A percentile compares a stretch with the other conserved stretches of the same genome.
Conservation (phyloP, 495 filamentous ascomycete species). For the Hypoxylon perforatum region DNA sequence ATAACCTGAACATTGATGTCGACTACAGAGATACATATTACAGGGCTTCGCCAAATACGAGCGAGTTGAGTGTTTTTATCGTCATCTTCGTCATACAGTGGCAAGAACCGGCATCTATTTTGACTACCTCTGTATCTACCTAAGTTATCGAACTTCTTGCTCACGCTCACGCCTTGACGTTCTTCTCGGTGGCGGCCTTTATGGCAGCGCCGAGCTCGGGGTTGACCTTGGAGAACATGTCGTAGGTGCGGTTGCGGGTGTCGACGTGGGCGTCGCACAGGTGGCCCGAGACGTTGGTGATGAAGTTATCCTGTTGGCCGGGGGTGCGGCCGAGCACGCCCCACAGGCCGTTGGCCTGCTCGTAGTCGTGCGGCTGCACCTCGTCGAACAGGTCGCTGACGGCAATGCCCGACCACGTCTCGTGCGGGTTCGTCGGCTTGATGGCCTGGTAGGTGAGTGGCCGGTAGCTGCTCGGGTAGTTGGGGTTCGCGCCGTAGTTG, state of each 20-base stretch:
- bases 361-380: conserved; percentile 70
- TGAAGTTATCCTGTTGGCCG: conserved; percentile 75
- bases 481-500: conserved; percentile 77
- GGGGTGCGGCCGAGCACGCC: conserved; percentile 69
- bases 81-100: too few species aligned
- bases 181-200: conserved; percentile 62
- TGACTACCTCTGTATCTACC: too few species aligned
- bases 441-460: conserved; percentile 66
- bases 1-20: too few species aligned
- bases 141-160: too few species aligned
- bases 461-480: conserved; percentile 74
- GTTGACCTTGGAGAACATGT: conserved; percentile 64
- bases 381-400: conserved; percentile 48
- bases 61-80: too few species aligned
- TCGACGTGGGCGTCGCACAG: conserved; percentile 55
- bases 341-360: conserved; percentile 73
- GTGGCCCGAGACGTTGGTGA: conserved; percentile 70
- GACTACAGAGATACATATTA: too few species aligned
- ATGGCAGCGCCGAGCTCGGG: conserved; percentile 55
- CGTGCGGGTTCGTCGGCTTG: conserved; percentile 69
- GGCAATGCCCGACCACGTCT: conserved; percentile 67
- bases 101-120: too few species aligned
- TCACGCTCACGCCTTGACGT: conserved; percentile 42
- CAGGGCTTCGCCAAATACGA: too few species aligned
- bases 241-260: conserved; percentile 69